Evolutionary conservation across 345 rosid species (phyloP).

Genomic region (Pistacia atlantica): DNA sequence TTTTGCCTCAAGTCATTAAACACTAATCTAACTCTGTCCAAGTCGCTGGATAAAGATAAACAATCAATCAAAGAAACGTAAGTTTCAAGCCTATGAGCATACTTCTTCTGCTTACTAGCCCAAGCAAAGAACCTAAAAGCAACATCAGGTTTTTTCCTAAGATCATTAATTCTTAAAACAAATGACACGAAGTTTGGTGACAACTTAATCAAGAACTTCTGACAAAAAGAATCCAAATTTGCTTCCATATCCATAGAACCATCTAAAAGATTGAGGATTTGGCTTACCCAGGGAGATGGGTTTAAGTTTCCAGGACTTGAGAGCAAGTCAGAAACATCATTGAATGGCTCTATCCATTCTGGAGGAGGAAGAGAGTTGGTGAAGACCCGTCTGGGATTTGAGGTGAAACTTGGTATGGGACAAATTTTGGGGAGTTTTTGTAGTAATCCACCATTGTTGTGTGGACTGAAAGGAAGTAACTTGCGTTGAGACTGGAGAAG

Average conservation of each 20-base stretch:
- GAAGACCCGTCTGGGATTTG: slow-evolving; percentile 43
- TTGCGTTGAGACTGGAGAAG: slow-evolving; percentile 20
- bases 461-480: slow-evolving; percentile 10
- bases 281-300: slow-evolving; percentile 79
- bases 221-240: slow-evolving; percentile 55
- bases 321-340: slow-evolving; percentile 67
- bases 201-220: slow-evolving; percentile 61
- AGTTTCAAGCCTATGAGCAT: slow-evolving; percentile 68
- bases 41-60: slow-evolving; percentile 47
- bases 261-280: slow-evolving; percentile 60
- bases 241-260: slow-evolving; percentile 71
- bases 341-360: slow-evolving; percentile 84
- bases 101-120: slow-evolving; percentile 79
- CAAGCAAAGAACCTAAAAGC: slow-evolving; percentile 67
- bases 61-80: slow-evolving; percentile 67
- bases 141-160: slow-evolving; percentile 45
- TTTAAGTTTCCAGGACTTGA: slow-evolving; percentile 38
- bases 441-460: slow-evolving; percentile 30
- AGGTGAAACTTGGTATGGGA: slow-evolving; percentile 17
- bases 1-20: slow-evolving; percentile 44
- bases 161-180: slow-evolving; percentile 52
- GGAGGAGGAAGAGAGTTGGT: slow-evolving; percentile 65
- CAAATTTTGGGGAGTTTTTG: slow-evolving; percentile 18
- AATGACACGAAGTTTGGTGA: slow-evolving; percentile 70
- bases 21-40: slow-evolving; percentile 48